Base-by-base conservation (phyloP, 441 rosid species). In the Syzygium syzygioides region DNA sequence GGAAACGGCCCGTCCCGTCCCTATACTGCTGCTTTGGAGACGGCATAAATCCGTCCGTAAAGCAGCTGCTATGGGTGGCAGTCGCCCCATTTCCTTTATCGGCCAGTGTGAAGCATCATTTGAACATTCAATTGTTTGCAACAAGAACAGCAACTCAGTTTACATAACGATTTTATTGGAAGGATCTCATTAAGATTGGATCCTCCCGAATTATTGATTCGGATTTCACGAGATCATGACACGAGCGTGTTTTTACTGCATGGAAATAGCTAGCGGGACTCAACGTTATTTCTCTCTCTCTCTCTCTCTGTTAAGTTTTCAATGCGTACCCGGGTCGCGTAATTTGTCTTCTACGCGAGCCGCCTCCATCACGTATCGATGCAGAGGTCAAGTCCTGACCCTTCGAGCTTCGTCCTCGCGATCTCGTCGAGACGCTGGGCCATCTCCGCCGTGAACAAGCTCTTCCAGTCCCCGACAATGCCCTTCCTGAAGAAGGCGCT, bases 381-480 rank as follows among this genome's bases (percentile, higher is more conserved):
- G 88, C 71, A 3, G 18, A 86, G 60, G 20, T 86, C 64, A 6
- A 90, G 60, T 50, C 91, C 91, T 3, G 89, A 91, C 2, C 89
- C 91, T 37, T 89, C 57, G 0, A 92, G 85, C 66, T 91, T 92
- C 13, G 9, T 88, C 28, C 55, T 11, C 1, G 79, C 52, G 7
- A 91, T 86, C n/a, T 83, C 25, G 4, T 92, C 91, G 5, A 91
- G 59, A 19, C 79, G 56, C 32, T 56, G 80, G 57, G 84, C 55
- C 91, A 92, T 90, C 26, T 88, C 91, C 9, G 14, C 9, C 25
- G 92, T 59, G 7, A 91, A 87, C 50, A 37, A 28, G 30, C 86
- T 92, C 87, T 87, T 90, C 93, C 91, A 86, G 50, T 90, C 92
- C 14, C 91, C 92, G 50, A 91, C 90, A 10, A n/a, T 10, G 48